phyloP scores from a whole-genome alignment of 257 asterid genomes.

The Capsicum chinense region DNA sequence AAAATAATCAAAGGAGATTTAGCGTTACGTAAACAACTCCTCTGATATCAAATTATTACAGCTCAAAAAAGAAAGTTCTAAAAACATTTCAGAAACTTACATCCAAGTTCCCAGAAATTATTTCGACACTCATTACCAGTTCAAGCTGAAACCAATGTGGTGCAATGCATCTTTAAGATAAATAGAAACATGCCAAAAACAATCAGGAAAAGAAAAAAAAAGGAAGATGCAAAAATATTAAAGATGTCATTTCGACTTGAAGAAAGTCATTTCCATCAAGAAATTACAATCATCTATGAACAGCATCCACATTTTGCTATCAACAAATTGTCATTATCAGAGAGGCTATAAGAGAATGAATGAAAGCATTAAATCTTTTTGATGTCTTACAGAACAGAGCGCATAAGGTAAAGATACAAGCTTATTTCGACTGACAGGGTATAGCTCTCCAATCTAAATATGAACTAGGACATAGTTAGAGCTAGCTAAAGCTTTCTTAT shows the following conservation, averaged over 20 bases:
- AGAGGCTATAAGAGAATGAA: not conserved
- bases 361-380: conserved; percentile 23
- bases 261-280: conserved; percentile 19
- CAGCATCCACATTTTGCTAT: conserved; percentile 18
- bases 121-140: not conserved
- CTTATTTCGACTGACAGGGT: not conserved
- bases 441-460: conserved; percentile 20
- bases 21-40: conserved; percentile 21
- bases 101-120: conserved; percentile 14
- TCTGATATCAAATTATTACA: conserved; percentile 30
- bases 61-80: conserved; percentile 2
- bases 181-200: not conserved
- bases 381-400: not conserved
- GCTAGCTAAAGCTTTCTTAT: not conserved
- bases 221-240: not conserved
- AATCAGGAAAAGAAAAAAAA: not conserved
- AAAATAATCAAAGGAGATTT: conserved; percentile 27
- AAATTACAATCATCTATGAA: not conserved
- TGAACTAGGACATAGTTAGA: conserved; percentile 7
- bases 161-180: conserved; percentile 20
- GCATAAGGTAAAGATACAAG: not conserved
- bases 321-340: not conserved
- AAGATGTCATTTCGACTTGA: not conserved
- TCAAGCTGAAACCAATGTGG: conserved; percentile 18
- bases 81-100: conserved; percentile 13